Evolutionary conservation across 805 yeast genomes (phyloP), one percentile per base, ranked within the genome.

Genomic region (Metschnikowia reukaufii): DNA sequence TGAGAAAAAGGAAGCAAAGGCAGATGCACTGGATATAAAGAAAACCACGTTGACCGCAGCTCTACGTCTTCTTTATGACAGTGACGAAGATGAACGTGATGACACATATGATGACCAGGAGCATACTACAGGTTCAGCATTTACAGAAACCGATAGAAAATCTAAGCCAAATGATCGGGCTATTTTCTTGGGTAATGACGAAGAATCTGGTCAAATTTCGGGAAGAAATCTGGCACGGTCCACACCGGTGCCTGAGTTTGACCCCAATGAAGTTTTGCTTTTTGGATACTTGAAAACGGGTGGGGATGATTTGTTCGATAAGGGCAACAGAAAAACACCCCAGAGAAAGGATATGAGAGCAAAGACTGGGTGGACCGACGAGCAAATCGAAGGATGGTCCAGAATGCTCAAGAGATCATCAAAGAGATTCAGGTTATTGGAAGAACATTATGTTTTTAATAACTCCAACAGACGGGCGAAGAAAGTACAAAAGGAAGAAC

Each of bases 301-400:
- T 15, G 78, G 83, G 31, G 77, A 78, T 1, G 64, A 62, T 1
- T 46, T 50, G 4, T 64, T 77, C 27, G 76, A 67, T 7, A 74
- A 79, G 48, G 49, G 66, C 0, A 60, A 70, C 9, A 70, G 97
- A 50, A 79, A 80, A 32, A 51, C 83, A 0, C 66, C 70, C 36
- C 65, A 60, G 8, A 72, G 96, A 43, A 65, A 69, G 27, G 75
- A 73, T 20, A 67, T 88, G 60, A 79, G 75, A 52, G 55, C 62
- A 5, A 70, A 72, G 32, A 77, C 84, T 0, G 72, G 72, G 0
- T 89, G 96, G 96, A 73, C 90, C 0, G 91, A 90, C 64, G 96
- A 89, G 59, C 96, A 88, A 62, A 81, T 92, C 39, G 97, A 91
- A 72, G 96, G 96, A 0, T 92, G 97, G 97, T 84, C 85, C 1